These are phyloP conservation scores for Penicillium sp. DNA, from an alignment of 2,329 filamentous ascomycete genomes.

Conservation along the genomic window DNA sequence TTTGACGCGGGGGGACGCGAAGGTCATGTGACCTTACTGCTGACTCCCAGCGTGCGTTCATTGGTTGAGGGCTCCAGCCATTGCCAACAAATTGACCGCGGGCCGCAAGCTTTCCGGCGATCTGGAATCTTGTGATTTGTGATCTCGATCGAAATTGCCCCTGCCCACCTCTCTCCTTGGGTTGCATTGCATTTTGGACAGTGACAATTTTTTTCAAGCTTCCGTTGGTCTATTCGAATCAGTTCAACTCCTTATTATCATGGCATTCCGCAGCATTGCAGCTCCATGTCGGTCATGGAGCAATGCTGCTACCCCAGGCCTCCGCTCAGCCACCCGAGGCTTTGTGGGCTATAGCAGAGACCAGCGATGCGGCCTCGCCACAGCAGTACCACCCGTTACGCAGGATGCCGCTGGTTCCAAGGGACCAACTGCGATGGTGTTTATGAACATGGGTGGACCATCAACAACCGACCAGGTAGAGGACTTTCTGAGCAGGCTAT, in stretches of 20 bases:
- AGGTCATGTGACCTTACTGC: conserved; percentile 36
- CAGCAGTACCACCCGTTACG: conserved; percentile 72
- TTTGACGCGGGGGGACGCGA: conserved; percentile 27
- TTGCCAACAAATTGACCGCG: background rate
- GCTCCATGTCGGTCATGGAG: conserved; percentile 31
- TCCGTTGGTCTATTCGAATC: background rate
- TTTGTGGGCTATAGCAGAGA: conserved; percentile 22
- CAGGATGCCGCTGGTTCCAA: conserved; percentile 69
- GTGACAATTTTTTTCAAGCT: background rate
- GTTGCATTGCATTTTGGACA: background rate
- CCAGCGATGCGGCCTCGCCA: conserved; percentile 51
- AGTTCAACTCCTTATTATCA: background rate
- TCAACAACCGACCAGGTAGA: conserved; percentile 85
- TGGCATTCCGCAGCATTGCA: conserved; percentile 21
- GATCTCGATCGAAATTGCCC: background rate
- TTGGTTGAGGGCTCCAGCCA: conserved; percentile 22
- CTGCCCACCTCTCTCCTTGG: background rate
- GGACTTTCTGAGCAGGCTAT: conserved; percentile 85
- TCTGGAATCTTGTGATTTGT: conserved; percentile 1
- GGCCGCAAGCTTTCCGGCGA: conserved; percentile 7
- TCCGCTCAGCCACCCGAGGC: conserved; percentile 23
- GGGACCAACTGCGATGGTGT: conserved; percentile 95
- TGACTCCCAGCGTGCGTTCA: conserved; percentile 27
- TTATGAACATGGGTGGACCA: conserved; percentile 98
- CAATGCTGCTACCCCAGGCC: conserved; percentile 14